Percentiles rank a stretch among this genome's conserved stretches.
Conservation (phyloP, 805 yeast genomes). For the Sugiyamaella floridensis region DNA sequence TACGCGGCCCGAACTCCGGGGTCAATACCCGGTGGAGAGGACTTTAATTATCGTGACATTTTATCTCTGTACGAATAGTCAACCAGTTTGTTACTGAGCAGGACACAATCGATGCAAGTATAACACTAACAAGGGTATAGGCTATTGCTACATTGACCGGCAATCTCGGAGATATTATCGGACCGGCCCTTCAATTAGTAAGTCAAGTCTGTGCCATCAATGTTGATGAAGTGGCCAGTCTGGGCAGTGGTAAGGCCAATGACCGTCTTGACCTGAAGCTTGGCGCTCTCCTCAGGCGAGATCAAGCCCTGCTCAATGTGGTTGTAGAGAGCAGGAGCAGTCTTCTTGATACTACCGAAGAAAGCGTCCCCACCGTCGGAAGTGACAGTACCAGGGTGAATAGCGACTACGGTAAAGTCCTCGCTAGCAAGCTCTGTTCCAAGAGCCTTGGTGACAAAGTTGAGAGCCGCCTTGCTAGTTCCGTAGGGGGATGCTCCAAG, state of each 20-base stretch:
- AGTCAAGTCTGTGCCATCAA: not conserved
- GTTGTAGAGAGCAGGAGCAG: constrained; percentile 2
- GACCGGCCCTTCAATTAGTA: too few relatives aligned
- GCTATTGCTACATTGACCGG: too few relatives aligned
- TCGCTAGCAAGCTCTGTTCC: not conserved
- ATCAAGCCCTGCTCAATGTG: not conserved
- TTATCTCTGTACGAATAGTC: too few relatives aligned
- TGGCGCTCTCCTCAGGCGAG: not conserved
- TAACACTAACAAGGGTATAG: too few relatives aligned
- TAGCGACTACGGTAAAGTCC: not conserved
- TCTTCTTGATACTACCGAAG: not conserved
- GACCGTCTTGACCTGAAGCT: not conserved
- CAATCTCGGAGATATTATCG: not conserved
- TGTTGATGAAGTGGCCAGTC: not conserved
- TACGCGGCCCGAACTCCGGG: too few relatives aligned
- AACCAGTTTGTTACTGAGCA: too few relatives aligned
- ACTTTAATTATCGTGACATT: too few relatives aligned
- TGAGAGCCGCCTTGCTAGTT: constrained; percentile 1
- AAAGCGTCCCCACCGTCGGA: not conserved
- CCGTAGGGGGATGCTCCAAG: not conserved
- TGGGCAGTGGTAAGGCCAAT: not conserved
- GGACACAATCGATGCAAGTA: too few relatives aligned
- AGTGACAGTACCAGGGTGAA: not conserved
- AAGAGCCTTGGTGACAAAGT: constrained; percentile 1
- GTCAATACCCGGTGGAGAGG: too few relatives aligned